Base-by-base conservation (phyloP, 2,329 filamentous ascomycete species). In the Claviceps humidiphila region DNA sequence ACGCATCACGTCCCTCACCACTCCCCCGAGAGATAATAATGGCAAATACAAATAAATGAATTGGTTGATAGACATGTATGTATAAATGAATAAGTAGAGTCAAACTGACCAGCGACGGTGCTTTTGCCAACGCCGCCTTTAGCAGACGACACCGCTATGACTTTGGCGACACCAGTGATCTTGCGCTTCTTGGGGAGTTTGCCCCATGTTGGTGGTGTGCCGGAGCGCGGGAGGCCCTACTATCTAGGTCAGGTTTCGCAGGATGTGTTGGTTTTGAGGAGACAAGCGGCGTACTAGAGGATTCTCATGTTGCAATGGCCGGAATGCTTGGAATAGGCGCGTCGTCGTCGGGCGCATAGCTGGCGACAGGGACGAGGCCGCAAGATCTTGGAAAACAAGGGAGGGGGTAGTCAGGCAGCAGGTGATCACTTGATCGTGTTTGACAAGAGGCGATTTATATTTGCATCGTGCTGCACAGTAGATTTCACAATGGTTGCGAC, bases 121-220 rank as follows among this genome's bases (percentile, higher is more conserved):
- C 89, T 95, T 66, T 98, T 98, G 1, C 93, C 93, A 0, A 98
- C 93, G n/a, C 93, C 93, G 2, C 93, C 93, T 65, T 98, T 98
- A 14, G 93, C 93, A 1, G 90, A 97, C 4, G 89, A 95, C 14
- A 98, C 88, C n/a, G 90, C 89, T 54, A 98, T 81, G n/a, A 96
- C 82, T 65, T 95, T 95, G 58, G 82, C 79, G 24, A 98, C 91
- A 65, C 90, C 82, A 26, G 79, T 78, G 59, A 98, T 95, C 59
- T 80, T 82, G 58, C 88, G 80, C 61, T 85, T 84, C 60, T 89
- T 80, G 0, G 93, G 91, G 11, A 95, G 76, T 24, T 88, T 87
- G 51, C 87, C 81, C 69, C 71, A 73, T n/a, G 56, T 68, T 2
- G 71, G 71, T 4, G 71, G 69, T 2, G 71, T 73, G 37, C 84